A percentile compares a stretch with the other conserved stretches of the same genome.
Evolutionary conservation across 495 filamentous ascomycete species (phyloP).

Genomic region (Evernia prunastri): DNA sequence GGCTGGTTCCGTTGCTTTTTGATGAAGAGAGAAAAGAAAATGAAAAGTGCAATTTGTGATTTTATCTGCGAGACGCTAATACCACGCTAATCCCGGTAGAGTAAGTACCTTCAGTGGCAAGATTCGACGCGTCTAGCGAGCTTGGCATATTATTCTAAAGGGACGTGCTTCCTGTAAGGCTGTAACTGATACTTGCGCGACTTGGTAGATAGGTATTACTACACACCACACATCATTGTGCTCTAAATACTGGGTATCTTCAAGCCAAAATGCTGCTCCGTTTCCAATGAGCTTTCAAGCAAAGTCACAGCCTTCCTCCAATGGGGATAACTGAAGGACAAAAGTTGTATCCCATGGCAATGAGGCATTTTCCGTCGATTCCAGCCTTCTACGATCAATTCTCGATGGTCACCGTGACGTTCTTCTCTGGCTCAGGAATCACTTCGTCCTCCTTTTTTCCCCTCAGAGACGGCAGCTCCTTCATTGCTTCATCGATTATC

Average conservation of each 20-base stretch:
- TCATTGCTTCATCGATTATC: conserved; percentile 45
- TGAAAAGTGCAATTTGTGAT: conserved; percentile 23
- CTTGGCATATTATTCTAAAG: no score
- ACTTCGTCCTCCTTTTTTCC: conserved; percentile 41
- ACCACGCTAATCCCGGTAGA: background rate
- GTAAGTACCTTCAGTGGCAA: background rate
- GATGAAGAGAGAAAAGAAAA: conserved; percentile 41
- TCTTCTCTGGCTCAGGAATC: conserved; percentile 45
- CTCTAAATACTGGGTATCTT: background rate
- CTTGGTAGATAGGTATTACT: no score
- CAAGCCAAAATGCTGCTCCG: background rate
- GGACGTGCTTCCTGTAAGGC: no score
- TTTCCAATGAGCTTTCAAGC: background rate
- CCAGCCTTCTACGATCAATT: conserved; percentile 31
- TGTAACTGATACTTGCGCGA: no score
- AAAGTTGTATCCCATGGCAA: background rate
- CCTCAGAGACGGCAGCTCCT: conserved; percentile 45
- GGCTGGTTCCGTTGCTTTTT: conserved; percentile 58
- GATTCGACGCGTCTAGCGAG: background rate
- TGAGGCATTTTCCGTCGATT: background rate
- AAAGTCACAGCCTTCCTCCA: background rate
- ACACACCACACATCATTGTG: background rate
- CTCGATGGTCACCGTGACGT: conserved; percentile 45
- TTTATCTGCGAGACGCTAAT: conserved; percentile 13
- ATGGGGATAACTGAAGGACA: background rate